Conservation (phyloP, 352 stramenopile genomes). For the Bremia lactucae region DNA sequence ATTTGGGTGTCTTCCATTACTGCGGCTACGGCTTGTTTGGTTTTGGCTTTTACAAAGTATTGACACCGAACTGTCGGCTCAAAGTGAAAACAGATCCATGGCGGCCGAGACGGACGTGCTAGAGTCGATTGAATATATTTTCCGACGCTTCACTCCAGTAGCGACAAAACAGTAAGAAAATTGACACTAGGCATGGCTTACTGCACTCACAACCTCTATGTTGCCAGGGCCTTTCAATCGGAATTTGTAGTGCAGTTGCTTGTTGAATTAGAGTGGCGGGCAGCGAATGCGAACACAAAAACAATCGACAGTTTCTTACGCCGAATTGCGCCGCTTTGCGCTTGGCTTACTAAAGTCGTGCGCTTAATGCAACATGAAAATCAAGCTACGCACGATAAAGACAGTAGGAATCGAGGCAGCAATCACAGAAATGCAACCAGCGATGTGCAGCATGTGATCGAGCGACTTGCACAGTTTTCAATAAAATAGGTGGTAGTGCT, state of each 20-base stretch:
- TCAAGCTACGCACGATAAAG: slow-evolving; percentile 13
- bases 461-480: slow-evolving; percentile 13
- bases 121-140: slow-evolving; percentile 49
- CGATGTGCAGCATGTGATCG: slow-evolving; percentile 22
- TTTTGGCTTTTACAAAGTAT: slow-evolving; percentile 45
- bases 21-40: slow-evolving; percentile 42
- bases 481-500: slow-evolving; percentile 7
- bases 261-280: slow-evolving; percentile 42
- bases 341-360: slow-evolving; percentile 51
- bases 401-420: slow-evolving; percentile 4
- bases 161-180: slow-evolving; percentile 24
- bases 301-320: slow-evolving; percentile 20
- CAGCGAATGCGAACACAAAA: slow-evolving; percentile 18
- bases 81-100: neutral
- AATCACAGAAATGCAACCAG: slow-evolving; percentile 4
- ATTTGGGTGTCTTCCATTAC: slow-evolving; percentile 18
- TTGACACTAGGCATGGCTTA: neutral
- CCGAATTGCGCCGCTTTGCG: slow-evolving; percentile 11
- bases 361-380: slow-evolving; percentile 39
- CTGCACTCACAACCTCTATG: neutral
- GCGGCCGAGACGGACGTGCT: slow-evolving; percentile 18
- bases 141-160: slow-evolving; percentile 37
- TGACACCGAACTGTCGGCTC: slow-evolving; percentile 2
- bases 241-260: slow-evolving; percentile 40
- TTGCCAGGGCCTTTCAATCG: slow-evolving; percentile 36